phyloP scores from a whole-genome alignment of 306 rosid genomes.

The Medicago arabica region DNA sequence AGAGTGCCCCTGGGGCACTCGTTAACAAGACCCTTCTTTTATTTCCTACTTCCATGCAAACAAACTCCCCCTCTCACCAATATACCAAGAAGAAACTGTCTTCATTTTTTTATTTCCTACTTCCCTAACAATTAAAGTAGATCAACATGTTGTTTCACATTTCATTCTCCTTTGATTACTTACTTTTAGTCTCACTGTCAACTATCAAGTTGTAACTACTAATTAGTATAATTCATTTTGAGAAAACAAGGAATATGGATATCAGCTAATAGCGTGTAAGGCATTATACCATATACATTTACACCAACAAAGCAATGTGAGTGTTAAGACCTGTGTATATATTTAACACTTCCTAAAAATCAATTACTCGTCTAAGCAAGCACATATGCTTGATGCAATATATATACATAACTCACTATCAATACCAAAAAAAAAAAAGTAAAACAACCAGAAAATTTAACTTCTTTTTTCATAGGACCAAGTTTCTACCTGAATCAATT shows the following conservation, averaged over 20 bases:
- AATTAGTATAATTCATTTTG: not conserved
- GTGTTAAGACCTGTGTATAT: not conserved
- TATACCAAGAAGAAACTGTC: not conserved
- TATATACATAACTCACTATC: not conserved
- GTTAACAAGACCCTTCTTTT: no score
- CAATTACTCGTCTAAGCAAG: not conserved
- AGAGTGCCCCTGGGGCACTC: no score
- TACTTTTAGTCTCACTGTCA: not conserved
- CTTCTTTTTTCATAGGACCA: conserved; percentile 24
- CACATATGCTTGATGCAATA: no score
- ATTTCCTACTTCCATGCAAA: no score
- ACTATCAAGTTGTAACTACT: not conserved
- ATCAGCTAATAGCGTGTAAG: not conserved
- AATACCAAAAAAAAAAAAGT: not conserved
- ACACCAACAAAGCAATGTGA: no score
- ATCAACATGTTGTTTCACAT: not conserved
- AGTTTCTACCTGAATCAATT: conserved; percentile 81
- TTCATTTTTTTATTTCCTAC: not conserved
- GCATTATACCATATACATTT: no score
- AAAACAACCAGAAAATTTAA: not conserved
- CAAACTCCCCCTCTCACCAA: not conserved
- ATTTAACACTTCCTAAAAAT: not conserved
- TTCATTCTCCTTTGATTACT: not conserved
- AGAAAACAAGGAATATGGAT: not conserved
- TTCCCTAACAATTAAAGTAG: not conserved